A percentile compares a stretch with the other conserved stretches of the same genome.
These are phyloP conservation scores for Chaetomiaceae sp. DNA, from an alignment of 2,329 filamentous ascomycete species.

Conservation along the genomic window DNA sequence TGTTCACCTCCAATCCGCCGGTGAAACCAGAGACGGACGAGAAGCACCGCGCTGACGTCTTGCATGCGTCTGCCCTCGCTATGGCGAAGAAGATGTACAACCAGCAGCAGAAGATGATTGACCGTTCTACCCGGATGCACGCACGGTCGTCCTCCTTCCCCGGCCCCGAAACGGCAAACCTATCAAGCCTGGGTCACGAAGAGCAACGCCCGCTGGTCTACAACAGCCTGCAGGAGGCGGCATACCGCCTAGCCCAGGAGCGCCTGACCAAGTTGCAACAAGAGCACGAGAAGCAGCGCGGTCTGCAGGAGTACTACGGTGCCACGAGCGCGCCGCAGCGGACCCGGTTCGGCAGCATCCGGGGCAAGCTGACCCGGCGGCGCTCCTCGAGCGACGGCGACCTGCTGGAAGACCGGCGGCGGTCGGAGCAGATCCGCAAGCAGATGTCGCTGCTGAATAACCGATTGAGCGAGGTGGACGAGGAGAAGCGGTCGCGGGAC, in stretches of 20 bases:
- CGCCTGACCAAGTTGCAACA: constrained; percentile 74
- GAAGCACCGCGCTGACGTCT: constrained; percentile 60
- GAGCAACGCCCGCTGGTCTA: constrained; percentile 43
- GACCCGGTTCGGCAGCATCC: constrained; percentile 41
- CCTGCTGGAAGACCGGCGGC: constrained; percentile 57
- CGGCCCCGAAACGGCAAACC: constrained; percentile 7
- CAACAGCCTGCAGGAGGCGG: constrained; percentile 73
- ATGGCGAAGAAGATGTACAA: constrained; percentile 88
- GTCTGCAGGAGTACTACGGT: constrained; percentile 73
- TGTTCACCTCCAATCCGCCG: constrained; percentile 72
- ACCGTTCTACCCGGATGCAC: constrained; percentile 43
- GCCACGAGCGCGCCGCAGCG: constrained; percentile 31
- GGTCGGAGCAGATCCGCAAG: constrained; percentile 64
- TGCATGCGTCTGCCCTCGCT: constrained; percentile 76
- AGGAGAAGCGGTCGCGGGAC: constrained; percentile 67
- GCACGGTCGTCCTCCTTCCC: constrained; percentile 20
- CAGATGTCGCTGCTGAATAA: constrained; percentile 75
- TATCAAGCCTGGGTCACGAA: not conserved
- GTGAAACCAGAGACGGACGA: constrained; percentile 69
- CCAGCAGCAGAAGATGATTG: constrained; percentile 57
- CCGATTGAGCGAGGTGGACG: constrained; percentile 61
- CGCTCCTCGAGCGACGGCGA: constrained; percentile 62
- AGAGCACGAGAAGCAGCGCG: constrained; percentile 55
- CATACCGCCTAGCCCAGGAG: constrained; percentile 79
- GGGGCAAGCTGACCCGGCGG: constrained; percentile 49